Evolutionary conservation across 768 basidiomycete genomes (phyloP).

Genomic region (Mycena metata): DNA sequence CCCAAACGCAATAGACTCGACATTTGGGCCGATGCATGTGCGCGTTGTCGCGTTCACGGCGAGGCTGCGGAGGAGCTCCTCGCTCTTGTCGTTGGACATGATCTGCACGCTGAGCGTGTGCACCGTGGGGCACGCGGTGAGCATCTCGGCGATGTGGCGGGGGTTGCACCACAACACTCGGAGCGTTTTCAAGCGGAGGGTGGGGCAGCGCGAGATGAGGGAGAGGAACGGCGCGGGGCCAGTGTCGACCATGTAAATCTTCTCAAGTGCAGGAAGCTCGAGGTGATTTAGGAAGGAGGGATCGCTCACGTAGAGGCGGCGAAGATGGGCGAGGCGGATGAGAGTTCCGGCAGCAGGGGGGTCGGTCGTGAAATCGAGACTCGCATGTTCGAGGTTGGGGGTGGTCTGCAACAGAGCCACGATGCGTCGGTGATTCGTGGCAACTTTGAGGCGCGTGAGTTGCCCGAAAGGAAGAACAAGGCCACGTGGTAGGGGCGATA

Average conservation of each 20-base stretch:
- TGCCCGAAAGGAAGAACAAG: slow-evolving; percentile 9
- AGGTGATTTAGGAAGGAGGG: background rate
- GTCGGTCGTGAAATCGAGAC: background rate
- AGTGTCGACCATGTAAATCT: slow-evolving; percentile 15
- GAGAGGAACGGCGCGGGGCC: slow-evolving; percentile 15
- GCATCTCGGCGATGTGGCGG: background rate
- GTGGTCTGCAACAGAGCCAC: background rate
- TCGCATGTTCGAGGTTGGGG: slow-evolving; percentile 16
- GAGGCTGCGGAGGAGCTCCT: background rate
- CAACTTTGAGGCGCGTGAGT: slow-evolving; percentile 8
- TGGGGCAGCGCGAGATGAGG: slow-evolving; percentile 11
- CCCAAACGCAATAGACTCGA: background rate
- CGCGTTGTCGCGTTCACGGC: background rate
- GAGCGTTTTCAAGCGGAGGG: background rate
- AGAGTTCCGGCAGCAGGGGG: background rate
- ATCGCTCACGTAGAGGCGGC: slow-evolving; percentile 11
- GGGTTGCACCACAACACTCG: slow-evolving; percentile 6
- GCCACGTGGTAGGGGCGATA: background rate
- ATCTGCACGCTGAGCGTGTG: slow-evolving; percentile 10
- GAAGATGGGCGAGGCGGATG: slow-evolving; percentile 15
- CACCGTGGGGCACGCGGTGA: slow-evolving; percentile 15
- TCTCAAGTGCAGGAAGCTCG: slow-evolving; percentile 12
- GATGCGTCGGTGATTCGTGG: accelerated
- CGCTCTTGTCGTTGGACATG: background rate
- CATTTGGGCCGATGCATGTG: background rate